Evolutionary conservation across 306 rosid species (phyloP), one percentile per base, ranked within the genome.

Genomic region (Lathyrus aphaca): DNA sequence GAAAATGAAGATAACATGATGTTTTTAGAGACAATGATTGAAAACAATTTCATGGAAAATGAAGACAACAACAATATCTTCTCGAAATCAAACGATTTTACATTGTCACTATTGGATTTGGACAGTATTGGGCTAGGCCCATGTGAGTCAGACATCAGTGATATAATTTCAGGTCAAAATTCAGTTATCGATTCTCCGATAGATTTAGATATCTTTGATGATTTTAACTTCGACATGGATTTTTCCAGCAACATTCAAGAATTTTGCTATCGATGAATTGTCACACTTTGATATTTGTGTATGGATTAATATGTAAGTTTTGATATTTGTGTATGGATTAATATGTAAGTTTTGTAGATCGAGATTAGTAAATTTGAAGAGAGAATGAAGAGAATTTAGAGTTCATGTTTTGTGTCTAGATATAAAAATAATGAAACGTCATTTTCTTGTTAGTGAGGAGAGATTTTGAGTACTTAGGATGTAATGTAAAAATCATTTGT

Each of bases 121-220:
- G 79, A 66, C 14, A 49, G 18, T 63, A 74, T 50, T 58, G 89
- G 79, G 66, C 46, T 79, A 5, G 65, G 73, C 46, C 81, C 71
- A 69, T 75, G 67, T 57, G 88, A 87, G 6, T 86, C 91, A 54
- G 86, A 81, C 59, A 71, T 73, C 68, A 80, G 73, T 14, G 96
- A 88, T 64, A 86, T 81, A 3, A 59, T 85, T 42, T 93, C 98
- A 43, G 79, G 81, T 12, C 79, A 89, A 45, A 85, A 81, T 75
- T 90, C 96, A 4, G 85, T 43, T 61, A 25, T 80, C 77, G 88
- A 85, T 79, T 93, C 96, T 0, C 86, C 90, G 9, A 82, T 64
- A 50, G 84, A 80, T 37, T 76, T 80, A 15, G 90, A 83, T 76
- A 27, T 85, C 73, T 68, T 84, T 11, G 82, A 78, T 0, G 64